Percentiles rank a stretch among this genome's conserved stretches.
Conservation (phyloP, 1,284 basidiomycete genomes). For the Trichosporon sp. region DNA sequence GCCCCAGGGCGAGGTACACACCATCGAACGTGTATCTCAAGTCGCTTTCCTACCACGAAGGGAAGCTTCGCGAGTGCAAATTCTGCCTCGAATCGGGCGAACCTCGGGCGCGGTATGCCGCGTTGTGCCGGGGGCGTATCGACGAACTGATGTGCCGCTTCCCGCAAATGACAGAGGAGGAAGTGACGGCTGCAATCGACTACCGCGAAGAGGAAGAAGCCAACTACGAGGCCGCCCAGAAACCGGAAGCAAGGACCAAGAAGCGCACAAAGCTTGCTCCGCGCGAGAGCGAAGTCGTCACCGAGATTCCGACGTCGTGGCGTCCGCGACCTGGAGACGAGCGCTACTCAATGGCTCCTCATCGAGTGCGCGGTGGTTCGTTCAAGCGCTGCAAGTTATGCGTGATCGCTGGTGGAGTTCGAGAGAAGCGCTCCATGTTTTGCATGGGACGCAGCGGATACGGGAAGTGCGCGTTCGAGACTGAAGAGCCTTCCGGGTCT, state of each 20-base stretch:
- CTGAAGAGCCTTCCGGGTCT: neutral
- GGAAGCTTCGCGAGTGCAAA: conserved; percentile 2
- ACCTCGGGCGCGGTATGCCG: neutral
- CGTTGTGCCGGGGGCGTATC: conserved; percentile 11
- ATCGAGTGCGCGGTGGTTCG: neutral
- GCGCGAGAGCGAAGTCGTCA: neutral
- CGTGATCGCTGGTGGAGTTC: neutral
- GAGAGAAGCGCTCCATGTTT: conserved; percentile 14
- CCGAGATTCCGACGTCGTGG: conserved; percentile 13
- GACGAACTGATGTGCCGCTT: neutral
- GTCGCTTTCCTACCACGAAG: neutral
- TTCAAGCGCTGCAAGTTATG: conserved; percentile 19
- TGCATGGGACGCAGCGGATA: conserved; percentile 12
- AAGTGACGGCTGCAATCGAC: neutral
- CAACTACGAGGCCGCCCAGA: neutral
- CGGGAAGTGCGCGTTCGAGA: conserved; percentile 11
- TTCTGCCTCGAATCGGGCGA: neutral
- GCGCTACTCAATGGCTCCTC: conserved; percentile 10
- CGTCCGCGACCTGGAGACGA: conserved; percentile 10
- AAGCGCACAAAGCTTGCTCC: conserved; percentile 16
- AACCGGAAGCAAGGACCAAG: neutral
- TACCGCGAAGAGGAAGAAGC: conserved; percentile 12
- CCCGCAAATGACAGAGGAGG: conserved; percentile 3
- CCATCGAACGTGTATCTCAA: neutral
- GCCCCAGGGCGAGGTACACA: neutral